A percentile compares a stretch with the other conserved stretches of the same genome.
phyloP scores from a whole-genome alignment of 2,329 filamentous ascomycete genomes.

The Xylaria sp. region DNA sequence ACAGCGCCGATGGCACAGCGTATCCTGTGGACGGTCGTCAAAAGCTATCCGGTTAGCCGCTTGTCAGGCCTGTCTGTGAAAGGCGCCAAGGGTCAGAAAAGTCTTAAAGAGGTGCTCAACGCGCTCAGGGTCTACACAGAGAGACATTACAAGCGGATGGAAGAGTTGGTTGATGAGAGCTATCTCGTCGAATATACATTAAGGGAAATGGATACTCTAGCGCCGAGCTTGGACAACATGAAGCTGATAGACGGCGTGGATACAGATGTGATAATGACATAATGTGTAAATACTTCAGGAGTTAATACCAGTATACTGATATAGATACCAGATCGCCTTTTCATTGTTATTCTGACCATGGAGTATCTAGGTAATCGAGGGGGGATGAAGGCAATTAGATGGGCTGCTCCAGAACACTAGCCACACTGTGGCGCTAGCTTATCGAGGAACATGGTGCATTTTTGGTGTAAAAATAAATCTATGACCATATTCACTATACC shows the following conservation, averaged over 20 bases:
- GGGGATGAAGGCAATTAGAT: background rate
- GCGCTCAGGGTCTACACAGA: conserved; percentile 93
- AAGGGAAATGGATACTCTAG: conserved; percentile 86
- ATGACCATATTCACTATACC: conserved; percentile 16
- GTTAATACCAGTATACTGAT: conserved; percentile 1
- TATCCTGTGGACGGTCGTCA: conserved; percentile 82
- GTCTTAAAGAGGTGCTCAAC: conserved; percentile 84
- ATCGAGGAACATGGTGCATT: conserved; percentile 27
- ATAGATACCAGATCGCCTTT: background rate
- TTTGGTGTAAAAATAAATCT: conserved; percentile 32
- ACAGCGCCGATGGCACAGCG: conserved; percentile 87
- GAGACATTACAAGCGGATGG: conserved; percentile 88
- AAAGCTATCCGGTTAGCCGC: conserved; percentile 81
- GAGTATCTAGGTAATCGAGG: background rate
- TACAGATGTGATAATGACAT: conserved; percentile 56
- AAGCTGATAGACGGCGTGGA: conserved; percentile 54
- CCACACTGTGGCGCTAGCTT: conserved; percentile 47
- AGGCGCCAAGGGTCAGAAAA: conserved; percentile 68
- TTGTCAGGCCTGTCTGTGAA: conserved; percentile 76
- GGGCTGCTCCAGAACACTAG: conserved; percentile 27
- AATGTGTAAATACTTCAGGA: conserved; percentile 26
- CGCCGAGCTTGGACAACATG: conserved; percentile 56
- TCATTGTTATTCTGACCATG: background rate
- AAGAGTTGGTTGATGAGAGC: conserved; percentile 92
- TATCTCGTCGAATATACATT: conserved; percentile 94